A percentile compares a stretch with the other conserved stretches of the same genome.
Conservation (phyloP, 306 rosid species). For the Echinosophora koreensis region DNA sequence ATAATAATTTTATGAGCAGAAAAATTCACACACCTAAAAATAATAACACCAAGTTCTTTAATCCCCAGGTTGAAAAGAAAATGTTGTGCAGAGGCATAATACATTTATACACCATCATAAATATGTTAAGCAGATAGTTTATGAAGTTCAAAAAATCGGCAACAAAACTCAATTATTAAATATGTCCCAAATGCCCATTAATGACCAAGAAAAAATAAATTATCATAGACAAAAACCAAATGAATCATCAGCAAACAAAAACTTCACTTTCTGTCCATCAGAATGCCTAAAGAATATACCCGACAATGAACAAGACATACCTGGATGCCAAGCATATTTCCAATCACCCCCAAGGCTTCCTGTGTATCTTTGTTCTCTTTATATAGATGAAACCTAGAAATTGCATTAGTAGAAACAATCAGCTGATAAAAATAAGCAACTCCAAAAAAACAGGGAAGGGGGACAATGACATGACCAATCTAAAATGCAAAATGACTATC, state of each 20-base stretch:
- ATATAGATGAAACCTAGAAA: slow-evolving; percentile 85
- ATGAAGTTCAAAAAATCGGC: neutral
- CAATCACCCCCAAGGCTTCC: slow-evolving; percentile 87
- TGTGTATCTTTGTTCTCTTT: slow-evolving; percentile 99
- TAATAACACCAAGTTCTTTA: neutral
- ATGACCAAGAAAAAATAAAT: slow-evolving; percentile 12
- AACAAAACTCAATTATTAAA: neutral
- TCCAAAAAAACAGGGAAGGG: slow-evolving; percentile 12
- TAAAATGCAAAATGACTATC: slow-evolving; percentile 34
- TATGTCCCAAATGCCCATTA: slow-evolving; percentile 16
- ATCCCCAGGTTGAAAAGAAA: slow-evolving; percentile 30
- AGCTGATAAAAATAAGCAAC: slow-evolving; percentile 36
- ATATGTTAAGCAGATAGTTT: slow-evolving; percentile 19
- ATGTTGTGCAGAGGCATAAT: slow-evolving; percentile 25
- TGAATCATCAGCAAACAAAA: slow-evolving; percentile 39
- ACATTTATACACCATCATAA: slow-evolving; percentile 14
- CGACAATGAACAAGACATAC: slow-evolving; percentile 51
- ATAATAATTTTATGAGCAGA: slow-evolving; percentile 35
- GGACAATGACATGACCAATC: slow-evolving; percentile 20
- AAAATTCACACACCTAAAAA: neutral
- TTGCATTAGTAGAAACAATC: slow-evolving; percentile 35
- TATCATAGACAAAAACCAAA: slow-evolving; percentile 24
- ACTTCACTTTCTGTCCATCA: neutral
- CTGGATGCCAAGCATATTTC: slow-evolving; percentile 93
- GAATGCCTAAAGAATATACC: slow-evolving; percentile 13